Evolutionary conservation across 495 filamentous ascomycete species (phyloP), one percentile per base, ranked within the genome.

Genomic region (Penicillium cataractarum): DNA sequence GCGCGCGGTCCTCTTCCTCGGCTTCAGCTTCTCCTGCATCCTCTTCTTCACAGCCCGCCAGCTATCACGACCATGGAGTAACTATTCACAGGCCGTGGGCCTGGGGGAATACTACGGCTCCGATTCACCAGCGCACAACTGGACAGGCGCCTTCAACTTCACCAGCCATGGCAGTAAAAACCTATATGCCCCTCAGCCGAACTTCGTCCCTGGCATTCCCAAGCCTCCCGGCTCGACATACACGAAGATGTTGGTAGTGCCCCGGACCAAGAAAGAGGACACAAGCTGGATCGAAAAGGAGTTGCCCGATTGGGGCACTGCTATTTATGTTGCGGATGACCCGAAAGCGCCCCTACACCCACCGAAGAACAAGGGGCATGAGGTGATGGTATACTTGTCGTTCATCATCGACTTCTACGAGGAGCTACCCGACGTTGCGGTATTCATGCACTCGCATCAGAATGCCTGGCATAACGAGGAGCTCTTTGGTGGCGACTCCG

Each of bases 321-420:
- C 86, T n/a, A 75, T 89, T 26, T 92, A 92, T 66, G 80, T 85
- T 37, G 88, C 82, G 53, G 84, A 92, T 63, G 84, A 89, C 63
- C 81, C 83, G 13, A 74, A 66, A 0, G 87, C 88, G 1, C 77
- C 78, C 8, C 75, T 86, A 5, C 88, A 90, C 68, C 85, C 89
- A 3, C 88, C 87, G 0, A 82, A 83, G 63, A 90, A 90, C 65
- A 92, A 92, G 72, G 90, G 90, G 12, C 85, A 92, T 65, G 90
- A 93, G 70, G 90, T 87, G 15, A 87, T 92, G 80, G 80, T 89
- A 9, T 93, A 93, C 68, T 76, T 91, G 55, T 87, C 83, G 52
- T 92, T 87, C 65, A 83, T 92, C 63, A 84, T 90, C 69, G 87
- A 92, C 67, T 82, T 87, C 72, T 93, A 92, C 74, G 82, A 90